Base-by-base conservation (phyloP, 2,329 filamentous ascomycete genomes). In the Emmonsiellopsis sp. region DNA sequence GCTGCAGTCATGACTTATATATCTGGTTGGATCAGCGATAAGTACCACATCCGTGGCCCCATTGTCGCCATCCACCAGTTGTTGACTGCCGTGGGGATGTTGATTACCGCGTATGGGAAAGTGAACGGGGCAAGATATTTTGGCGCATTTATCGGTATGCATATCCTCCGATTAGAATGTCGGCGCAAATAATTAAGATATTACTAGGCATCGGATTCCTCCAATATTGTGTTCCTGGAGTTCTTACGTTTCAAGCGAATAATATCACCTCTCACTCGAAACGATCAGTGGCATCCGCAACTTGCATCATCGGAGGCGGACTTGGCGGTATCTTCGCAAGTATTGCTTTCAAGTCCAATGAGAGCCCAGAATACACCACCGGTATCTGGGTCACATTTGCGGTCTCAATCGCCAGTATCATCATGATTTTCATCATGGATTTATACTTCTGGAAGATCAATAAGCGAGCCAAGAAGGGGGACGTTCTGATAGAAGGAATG, bases 1-100 rank as follows among this genome's bases (percentile, higher is more conserved):
- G 69, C 68, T 7, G 70, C 68, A 0, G 59, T 71, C 6, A 60
- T 67, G 55, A 67, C 65, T 31, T 67, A 63, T 48, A 31, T 56
- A 6, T 59, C 58, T 8, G 62, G 58, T 30, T 65, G 59, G 57
- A n/a, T 58, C 15, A 55, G 49, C 2, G 61, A 63, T 54, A 46
- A 50, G 16, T 60, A 55, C 30, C 53, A 46, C 16, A 52, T 54
- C 26, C 58, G 61, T 32, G 58, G 58, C 1, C 53, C 54, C 7
- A 43, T 61, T 42, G 55, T 63, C 20, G n/a, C 46, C 5, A 49
- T 58, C 38, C 54, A 62, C 38, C 41, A 44, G 9, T 13, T 53
- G n/a, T 30, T 54, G 11, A 51, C 53, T n/a, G 49, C 56, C 16
- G 50, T 59, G 16, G 61, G 61, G 3, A 37, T 63, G 15, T 40